These are phyloP conservation scores for Globisporangium barbulae DNA, from an alignment of 352 stramenopile species.

Conservation along the genomic window DNA sequence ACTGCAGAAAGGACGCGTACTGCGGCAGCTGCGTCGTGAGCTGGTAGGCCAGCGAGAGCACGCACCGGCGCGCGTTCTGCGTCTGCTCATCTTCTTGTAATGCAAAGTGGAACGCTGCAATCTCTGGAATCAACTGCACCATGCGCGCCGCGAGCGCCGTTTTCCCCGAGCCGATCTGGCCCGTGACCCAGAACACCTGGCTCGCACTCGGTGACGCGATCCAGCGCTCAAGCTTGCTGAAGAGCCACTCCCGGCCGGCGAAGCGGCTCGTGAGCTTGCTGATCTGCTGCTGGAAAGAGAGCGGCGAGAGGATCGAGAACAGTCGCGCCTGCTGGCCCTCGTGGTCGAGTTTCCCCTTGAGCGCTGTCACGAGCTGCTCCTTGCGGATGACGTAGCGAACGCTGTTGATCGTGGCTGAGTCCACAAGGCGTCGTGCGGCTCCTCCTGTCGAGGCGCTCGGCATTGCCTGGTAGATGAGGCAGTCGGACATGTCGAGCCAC, in stretches of 20 bases:
- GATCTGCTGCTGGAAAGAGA: conserved; percentile 75
- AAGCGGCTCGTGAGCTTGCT: conserved; percentile 68
- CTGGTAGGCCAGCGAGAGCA: conserved; percentile 71
- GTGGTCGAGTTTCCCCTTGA: conserved; percentile 66
- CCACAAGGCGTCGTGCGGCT: conserved; percentile 11
- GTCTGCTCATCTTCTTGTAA: conserved; percentile 75
- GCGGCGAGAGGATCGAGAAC: conserved; percentile 59
- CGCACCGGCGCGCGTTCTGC: conserved; percentile 54
- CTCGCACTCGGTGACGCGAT: conserved; percentile 27
- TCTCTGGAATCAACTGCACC: conserved; percentile 64
- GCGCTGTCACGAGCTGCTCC: conserved; percentile 49
- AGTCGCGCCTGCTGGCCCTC: conserved; percentile 68
- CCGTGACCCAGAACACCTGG: conserved; percentile 70
- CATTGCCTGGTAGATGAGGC: conserved; percentile 38
- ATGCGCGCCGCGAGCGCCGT: conserved; percentile 59
- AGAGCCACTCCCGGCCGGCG: conserved; percentile 58
- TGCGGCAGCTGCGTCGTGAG: conserved; percentile 71
- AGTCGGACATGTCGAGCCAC: conserved; percentile 76
- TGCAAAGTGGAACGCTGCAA: conserved; percentile 72
- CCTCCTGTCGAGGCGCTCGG: background rate
- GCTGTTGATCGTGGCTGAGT: conserved; percentile 34
- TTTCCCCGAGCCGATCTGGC: conserved; percentile 69
- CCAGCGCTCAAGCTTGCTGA: conserved; percentile 45
- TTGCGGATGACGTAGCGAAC: conserved; percentile 48
- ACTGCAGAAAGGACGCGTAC: conserved; percentile 64